Evolutionary conservation across 768 basidiomycete species (phyloP), one percentile per base, ranked within the genome.

Genomic region (Dioszegia crocea): DNA sequence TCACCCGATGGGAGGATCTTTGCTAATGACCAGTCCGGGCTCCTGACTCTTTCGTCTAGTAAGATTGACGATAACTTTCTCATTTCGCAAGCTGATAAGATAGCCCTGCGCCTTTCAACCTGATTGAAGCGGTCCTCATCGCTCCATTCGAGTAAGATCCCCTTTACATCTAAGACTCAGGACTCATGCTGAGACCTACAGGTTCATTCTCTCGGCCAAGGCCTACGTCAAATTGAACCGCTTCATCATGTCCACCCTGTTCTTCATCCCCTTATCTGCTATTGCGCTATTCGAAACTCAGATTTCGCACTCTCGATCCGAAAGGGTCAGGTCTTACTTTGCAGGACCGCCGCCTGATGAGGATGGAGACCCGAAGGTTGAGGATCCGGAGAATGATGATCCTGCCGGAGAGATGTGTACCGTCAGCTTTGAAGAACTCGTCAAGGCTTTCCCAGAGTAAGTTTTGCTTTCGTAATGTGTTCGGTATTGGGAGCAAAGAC

Each of bases 31-130:
- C 23, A 69, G 62, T 76, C 39, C 67, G 70, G 29, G 75, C 76
- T 3, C 77, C 77, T 16, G 77, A 78, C 50, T 71, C 75, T 24
- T 88, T 80, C 68, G 80, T 90, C 49, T 93, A 91, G 70, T 71
- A 16, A 61, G 70, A 56, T 17, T 9, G 5, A 3, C 21, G 1
- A n/a, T n/a, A n/a, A n/a, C n/a, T n/a, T n/a, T n/a, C n/a, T n/a
- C n/a, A n/a, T n/a, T n/a, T n/a, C n/a, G n/a, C 23, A 17, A 51
- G 49, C 40, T 63, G 57, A 61, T 46, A 17, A 33, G 24, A 17
- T 54, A 69, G 65, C 74, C 90, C 91, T 30, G 88, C 92, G 0
- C 93, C 93, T 1, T 93, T 94, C 81, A 96, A 94, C 74, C 79
- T 96, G 26, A 78, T 93, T 60, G 93, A 97, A 77, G 79, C 81